Conservation (phyloP, 345 rosid genomes). For the Pistacia integerrima region DNA sequence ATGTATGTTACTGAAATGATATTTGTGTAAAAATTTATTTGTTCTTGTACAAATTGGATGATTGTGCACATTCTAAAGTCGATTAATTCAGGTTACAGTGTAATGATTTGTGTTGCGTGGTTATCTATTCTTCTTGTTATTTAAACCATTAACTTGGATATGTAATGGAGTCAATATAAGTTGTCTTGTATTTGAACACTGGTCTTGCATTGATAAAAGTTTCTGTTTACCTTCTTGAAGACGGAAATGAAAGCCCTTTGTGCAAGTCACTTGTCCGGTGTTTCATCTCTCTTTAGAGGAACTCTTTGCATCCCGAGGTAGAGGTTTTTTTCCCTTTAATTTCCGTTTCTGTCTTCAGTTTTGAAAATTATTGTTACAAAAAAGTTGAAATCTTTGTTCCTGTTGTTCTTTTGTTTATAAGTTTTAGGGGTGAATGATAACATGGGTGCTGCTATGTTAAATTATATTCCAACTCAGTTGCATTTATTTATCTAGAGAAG, state of each 20-base stretch:
- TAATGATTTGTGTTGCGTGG: no score
- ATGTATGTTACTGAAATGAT: not conserved
- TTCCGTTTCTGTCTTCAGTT: not conserved
- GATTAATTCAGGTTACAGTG: no score
- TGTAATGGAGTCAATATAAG: no score
- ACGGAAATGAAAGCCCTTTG: slow-evolving; percentile 29
- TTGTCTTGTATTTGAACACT: not conserved
- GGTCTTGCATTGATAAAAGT: not conserved
- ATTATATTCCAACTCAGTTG: not conserved
- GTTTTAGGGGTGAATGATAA: not conserved
- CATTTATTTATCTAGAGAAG: no score
- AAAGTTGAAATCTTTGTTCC: not conserved
- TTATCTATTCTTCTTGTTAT: no score
- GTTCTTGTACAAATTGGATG: no score
- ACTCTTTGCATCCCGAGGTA: slow-evolving; percentile 32
- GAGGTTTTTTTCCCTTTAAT: not conserved
- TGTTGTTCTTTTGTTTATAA: not conserved
- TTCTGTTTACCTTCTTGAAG: not conserved
- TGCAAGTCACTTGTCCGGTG: slow-evolving; percentile 26
- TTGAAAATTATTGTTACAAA: not conserved
- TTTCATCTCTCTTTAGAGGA: slow-evolving; percentile 30
- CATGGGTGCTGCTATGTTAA: not conserved
- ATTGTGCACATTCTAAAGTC: no score
- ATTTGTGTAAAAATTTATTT: no score
- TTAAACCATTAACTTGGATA: not conserved